Base-by-base conservation (phyloP, 2,329 filamentous ascomycete species). In the Cladophialophora bantiana region DNA sequence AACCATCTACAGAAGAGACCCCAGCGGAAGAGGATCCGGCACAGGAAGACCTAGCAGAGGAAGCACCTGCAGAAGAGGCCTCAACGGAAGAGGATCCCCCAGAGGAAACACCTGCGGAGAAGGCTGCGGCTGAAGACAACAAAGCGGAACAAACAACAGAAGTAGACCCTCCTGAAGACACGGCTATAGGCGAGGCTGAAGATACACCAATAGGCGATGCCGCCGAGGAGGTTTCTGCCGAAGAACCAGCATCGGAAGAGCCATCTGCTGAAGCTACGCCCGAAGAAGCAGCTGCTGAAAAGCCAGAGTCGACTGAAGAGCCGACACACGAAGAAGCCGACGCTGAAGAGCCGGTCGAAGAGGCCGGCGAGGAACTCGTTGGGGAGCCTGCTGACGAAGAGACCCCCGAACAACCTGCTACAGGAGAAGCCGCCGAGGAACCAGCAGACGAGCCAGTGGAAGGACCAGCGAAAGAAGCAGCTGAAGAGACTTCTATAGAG, bases 251-350 rank as follows among this genome's bases (percentile, higher is more conserved):
- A n/a, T n/a, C n/a, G n/a, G 53, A 53, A 32, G 62, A 50, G 15
- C 52, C 52, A n/a, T 62, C 65, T 42, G 58, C 55, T 31, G 53
- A 67, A 50, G 66, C 61, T 48, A 26, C 62, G 6, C 7, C 53
- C 4, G 69, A 68, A 34, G 72, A 74, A 48, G 72, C 58, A 0
- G 57, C 68, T 36, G 35, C 66, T 20, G 72, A 68, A 45, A 68
- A 70, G 35, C 5, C 50, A 18, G 26, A n/a, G n/a, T n/a, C 50
- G 64, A 32, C 20, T 10, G 7, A 34, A 7, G 57, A 32, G 40
- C 38, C 42, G 13, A n/a, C 32, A n/a, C n/a, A n/a, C n/a, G n/a
- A n/a, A n/a, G n/a, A n/a, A n/a, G n/a, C n/a, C n/a, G n/a, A n/a
- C 3, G 26, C 26, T 54, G 61, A 63, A 9, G 13, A 52, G 52